Conservation (phyloP, 768 basidiomycete genomes). For the Trametes maxima region DNA sequence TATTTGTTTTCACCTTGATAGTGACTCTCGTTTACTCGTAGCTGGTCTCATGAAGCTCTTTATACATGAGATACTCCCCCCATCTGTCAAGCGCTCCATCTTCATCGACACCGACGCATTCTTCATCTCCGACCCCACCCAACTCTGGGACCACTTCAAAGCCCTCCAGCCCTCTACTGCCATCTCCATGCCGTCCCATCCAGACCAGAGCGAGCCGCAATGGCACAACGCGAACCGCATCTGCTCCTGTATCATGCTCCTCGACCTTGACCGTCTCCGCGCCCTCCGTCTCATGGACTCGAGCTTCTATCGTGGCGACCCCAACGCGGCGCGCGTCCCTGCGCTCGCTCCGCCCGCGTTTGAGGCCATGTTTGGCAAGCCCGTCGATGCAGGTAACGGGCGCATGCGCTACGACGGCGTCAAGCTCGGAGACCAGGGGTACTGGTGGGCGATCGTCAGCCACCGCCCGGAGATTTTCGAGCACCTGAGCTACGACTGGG, state of each 20-base stretch:
- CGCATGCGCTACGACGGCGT: conserved; percentile 40
- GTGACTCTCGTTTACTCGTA: conserved; percentile 19
- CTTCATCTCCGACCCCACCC: conserved; percentile 48
- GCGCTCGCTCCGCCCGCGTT: conserved; percentile 48
- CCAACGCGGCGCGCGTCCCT: conserved; percentile 6
- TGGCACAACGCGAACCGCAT: conserved; percentile 52
- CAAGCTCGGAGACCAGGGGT: conserved; percentile 54
- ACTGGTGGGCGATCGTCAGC: conserved; percentile 57
- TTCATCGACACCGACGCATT: conserved; percentile 56
- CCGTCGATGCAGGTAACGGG: conserved; percentile 37
- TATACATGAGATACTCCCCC: conserved; percentile 52
- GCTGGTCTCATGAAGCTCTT: conserved; percentile 57
- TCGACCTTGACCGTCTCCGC: conserved; percentile 49
- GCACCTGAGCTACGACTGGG: conserved; percentile 49
- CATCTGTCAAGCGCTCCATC: conserved; percentile 46
- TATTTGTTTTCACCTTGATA: no score
- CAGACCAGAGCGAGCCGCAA: conserved; percentile 41
- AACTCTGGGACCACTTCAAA: conserved; percentile 48
- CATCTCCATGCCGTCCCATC: conserved; percentile 48
- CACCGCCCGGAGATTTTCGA: conserved; percentile 44
- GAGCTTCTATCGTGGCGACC: conserved; percentile 34
- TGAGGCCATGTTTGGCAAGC: conserved; percentile 45
- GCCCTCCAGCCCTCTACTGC: conserved; percentile 38
- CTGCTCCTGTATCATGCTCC: conserved; percentile 56
- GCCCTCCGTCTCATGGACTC: conserved; percentile 51